Conservation (phyloP, 2,329 filamentous ascomycete species). For the Trichoderma citrinoviride region DNA sequence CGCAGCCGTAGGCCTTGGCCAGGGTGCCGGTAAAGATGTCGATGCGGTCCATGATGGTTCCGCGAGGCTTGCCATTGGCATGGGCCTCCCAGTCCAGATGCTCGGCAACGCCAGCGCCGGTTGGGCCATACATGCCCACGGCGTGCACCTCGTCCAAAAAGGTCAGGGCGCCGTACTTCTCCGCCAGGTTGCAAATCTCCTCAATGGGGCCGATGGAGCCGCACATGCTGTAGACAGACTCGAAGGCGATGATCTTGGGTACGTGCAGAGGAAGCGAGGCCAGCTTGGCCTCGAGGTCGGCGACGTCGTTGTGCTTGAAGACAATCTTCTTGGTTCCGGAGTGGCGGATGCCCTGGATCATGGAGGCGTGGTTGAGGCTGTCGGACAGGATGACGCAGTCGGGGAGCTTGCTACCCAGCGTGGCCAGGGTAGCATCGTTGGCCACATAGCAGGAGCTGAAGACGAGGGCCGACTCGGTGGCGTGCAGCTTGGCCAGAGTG, state of each 20-base stretch:
- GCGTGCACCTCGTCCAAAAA: conserved; percentile 99
- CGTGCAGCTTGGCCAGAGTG: conserved; percentile 81
- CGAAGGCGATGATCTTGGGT: conserved; percentile 98
- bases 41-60: conserved; percentile 90
- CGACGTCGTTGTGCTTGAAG: conserved; percentile 98
- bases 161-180: conserved; percentile 96
- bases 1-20: conserved; percentile 96
- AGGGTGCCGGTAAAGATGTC: conserved; percentile 98
- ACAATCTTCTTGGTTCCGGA: conserved; percentile 96
- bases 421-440: conserved; percentile 94
- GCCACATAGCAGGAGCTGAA: conserved; percentile 98
- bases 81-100: conserved; percentile 94
- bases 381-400: conserved; percentile 98
- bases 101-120: conserved; percentile 93
- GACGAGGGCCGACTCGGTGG: conserved; percentile 87
- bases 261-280: conserved; percentile 79
- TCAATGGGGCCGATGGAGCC: conserved; percentile 95
- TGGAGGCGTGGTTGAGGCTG: conserved; percentile 95
- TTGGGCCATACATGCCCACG: conserved; percentile 97
- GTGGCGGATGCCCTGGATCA: conserved; percentile 99
- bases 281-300: conserved; percentile 87
- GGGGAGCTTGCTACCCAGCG: conserved; percentile 92
- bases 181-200: conserved; percentile 90
- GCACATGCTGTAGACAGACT: conserved; percentile 99
- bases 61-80: conserved; percentile 66